Conservation (phyloP, 768 basidiomycete genomes). For the Tulasnella sp. region DNA sequence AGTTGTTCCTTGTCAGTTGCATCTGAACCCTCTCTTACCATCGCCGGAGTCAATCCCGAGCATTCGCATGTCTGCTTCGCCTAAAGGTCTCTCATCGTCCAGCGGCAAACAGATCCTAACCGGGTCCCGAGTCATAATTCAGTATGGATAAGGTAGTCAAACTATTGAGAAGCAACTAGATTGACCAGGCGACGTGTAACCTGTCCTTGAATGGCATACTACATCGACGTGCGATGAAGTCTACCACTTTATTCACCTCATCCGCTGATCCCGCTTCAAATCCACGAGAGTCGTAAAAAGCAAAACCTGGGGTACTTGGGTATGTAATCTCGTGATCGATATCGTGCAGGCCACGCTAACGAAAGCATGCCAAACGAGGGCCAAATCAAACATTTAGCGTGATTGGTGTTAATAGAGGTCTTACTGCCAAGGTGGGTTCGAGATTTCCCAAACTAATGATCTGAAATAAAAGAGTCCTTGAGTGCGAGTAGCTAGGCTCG, state of each 20-base stretch:
- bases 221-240: conserved; percentile 24
- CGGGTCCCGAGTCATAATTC: conserved; percentile 23
- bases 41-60: conserved; percentile 5
- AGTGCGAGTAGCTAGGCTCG: too few species aligned
- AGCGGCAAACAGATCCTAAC: conserved; percentile 23
- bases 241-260: conserved; percentile 26
- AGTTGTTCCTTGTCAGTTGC: too few species aligned
- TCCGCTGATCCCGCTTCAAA: conserved; percentile 29
- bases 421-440: too few species aligned
- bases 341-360: conserved; percentile 30
- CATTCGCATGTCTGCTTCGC: conserved; percentile 20
- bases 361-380: too few species aligned
- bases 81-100: conserved; percentile 27
- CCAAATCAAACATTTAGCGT: too few species aligned
- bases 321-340: conserved; percentile 27
- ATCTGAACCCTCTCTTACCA: too few species aligned
- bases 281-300: conserved; percentile 35
- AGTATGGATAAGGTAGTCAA: conserved; percentile 30
- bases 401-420: too few species aligned
- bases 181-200: conserved; percentile 32
- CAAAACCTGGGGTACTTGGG: conserved; percentile 26
- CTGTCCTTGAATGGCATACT: conserved; percentile 20
- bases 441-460: too few species aligned
- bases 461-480: too few species aligned
- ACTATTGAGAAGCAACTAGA: too few species aligned